phyloP scores from a whole-genome alignment of 2,329 filamentous ascomycete species.

The Claviceps quebecensis region DNA sequence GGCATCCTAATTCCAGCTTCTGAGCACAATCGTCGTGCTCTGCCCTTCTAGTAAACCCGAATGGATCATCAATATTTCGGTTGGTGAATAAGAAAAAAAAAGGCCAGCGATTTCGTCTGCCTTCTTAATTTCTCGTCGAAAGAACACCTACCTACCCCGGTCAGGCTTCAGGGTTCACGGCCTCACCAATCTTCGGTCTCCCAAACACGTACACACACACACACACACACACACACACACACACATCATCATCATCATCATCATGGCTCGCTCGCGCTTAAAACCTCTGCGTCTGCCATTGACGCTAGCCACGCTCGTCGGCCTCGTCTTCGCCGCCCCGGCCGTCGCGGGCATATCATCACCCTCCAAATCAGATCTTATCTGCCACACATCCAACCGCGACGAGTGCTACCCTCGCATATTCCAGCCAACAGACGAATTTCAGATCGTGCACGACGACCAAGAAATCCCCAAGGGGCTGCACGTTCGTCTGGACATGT shows the following conservation, averaged over 20 bases:
- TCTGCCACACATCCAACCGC: constrained; percentile 47
- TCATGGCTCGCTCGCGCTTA: constrained; percentile 1
- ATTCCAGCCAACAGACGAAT: constrained; percentile 50
- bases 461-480: constrained; percentile 52
- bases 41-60: no score
- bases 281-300: neutral
- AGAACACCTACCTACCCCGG: neutral
- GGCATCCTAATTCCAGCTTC: no score
- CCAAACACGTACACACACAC: neutral
- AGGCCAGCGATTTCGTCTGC: neutral
- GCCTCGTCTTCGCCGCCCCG: constrained; percentile 13
- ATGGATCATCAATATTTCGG: no score
- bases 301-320: constrained; percentile 14
- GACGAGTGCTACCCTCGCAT: constrained; percentile 51
- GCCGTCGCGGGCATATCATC: constrained; percentile 14
- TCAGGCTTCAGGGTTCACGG: no score
- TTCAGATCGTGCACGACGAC: constrained; percentile 47
- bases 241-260: no score
- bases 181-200: neutral
- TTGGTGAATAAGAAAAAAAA: neutral
- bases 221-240: neutral
- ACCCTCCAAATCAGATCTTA: constrained; percentile 36
- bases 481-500: constrained; percentile 51
- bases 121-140: neutral
- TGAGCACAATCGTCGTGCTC: no score